A percentile compares a stretch with the other conserved stretches of the same genome.
phyloP scores from a whole-genome alignment of 345 rosid genomes.

The Arabidopsis arenosa region DNA sequence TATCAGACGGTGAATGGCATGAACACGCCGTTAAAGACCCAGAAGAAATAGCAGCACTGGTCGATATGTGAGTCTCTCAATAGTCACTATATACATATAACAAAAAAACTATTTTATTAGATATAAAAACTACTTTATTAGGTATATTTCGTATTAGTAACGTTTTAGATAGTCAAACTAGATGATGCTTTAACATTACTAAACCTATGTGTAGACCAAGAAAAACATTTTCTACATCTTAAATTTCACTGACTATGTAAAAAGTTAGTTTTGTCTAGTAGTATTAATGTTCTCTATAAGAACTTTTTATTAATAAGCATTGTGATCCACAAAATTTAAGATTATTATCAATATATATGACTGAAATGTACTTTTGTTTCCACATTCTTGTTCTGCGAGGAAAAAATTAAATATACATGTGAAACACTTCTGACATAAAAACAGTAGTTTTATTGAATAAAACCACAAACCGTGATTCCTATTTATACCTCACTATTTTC shows the following conservation, averaged over 20 bases:
- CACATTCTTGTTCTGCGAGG: background rate
- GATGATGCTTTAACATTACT: slow-evolving; percentile 21
- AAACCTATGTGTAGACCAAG: slow-evolving; percentile 13
- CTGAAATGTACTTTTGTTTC: background rate
- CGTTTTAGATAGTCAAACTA: slow-evolving; percentile 30
- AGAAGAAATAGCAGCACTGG: slow-evolving; percentile 68
- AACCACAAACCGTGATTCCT: slow-evolving; percentile 37
- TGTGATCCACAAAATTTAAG: background rate
- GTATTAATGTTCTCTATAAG: background rate
- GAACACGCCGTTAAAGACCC: slow-evolving; percentile 70
- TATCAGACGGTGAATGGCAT: slow-evolving; percentile 51
- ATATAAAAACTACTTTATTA: background rate
- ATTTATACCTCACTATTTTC: slow-evolving; percentile 27
- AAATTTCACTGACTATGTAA: slow-evolving; percentile 6
- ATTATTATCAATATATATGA: background rate
- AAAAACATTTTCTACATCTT: background rate
- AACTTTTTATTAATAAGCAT: background rate
- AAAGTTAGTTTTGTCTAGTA: background rate
- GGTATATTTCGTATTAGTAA: slow-evolving; percentile 31
- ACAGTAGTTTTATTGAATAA: slow-evolving; percentile 35
- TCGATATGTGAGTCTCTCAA: slow-evolving; percentile 63
- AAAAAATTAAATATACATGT: slow-evolving; percentile 30
- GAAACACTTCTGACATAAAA: slow-evolving; percentile 37
- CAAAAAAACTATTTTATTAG: background rate
- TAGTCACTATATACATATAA: slow-evolving; percentile 3